Conservation (phyloP, 2,329 filamentous ascomycete genomes). For the Cylindrodendrum hubeiense region DNA sequence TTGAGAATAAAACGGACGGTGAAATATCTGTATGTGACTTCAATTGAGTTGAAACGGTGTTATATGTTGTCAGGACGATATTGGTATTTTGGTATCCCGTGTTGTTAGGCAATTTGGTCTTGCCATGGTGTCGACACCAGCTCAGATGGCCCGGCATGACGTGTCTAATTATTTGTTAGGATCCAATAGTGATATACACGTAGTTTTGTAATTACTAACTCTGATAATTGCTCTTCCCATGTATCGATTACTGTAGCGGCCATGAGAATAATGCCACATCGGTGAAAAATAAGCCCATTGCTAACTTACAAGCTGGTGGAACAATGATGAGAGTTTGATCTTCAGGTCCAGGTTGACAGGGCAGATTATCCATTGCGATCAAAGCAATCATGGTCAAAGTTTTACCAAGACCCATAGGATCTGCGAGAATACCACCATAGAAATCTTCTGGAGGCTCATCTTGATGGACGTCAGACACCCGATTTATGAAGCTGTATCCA, state of each 20-base stretch:
- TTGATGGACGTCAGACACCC: neutral
- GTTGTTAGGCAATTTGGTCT: neutral
- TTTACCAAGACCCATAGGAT: slow-evolving; percentile 60
- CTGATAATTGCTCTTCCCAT: neutral
- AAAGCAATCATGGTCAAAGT: slow-evolving; percentile 56
- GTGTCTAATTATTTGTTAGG: neutral
- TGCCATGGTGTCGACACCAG: neutral
- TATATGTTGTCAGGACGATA: slow-evolving; percentile 56
- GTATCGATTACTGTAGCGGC: neutral
- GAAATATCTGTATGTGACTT: slow-evolving; percentile 21
- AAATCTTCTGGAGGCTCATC: slow-evolving; percentile 49
- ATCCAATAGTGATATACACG: neutral
- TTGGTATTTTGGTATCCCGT: neutral
- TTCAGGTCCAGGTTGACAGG: slow-evolving; percentile 43
- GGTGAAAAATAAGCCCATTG: no score
- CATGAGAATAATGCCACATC: neutral
- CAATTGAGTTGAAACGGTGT: slow-evolving; percentile 53
- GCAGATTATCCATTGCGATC: neutral
- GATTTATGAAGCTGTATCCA: neutral
- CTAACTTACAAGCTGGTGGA: neutral
- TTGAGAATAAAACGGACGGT: slow-evolving; percentile 45
- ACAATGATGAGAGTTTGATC: neutral
- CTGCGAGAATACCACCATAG: slow-evolving; percentile 57
- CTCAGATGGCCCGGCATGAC: neutral
- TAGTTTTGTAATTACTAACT: neutral